Base-by-base conservation (phyloP, 257 asterid genomes). In the Agastache rugosa region DNA sequence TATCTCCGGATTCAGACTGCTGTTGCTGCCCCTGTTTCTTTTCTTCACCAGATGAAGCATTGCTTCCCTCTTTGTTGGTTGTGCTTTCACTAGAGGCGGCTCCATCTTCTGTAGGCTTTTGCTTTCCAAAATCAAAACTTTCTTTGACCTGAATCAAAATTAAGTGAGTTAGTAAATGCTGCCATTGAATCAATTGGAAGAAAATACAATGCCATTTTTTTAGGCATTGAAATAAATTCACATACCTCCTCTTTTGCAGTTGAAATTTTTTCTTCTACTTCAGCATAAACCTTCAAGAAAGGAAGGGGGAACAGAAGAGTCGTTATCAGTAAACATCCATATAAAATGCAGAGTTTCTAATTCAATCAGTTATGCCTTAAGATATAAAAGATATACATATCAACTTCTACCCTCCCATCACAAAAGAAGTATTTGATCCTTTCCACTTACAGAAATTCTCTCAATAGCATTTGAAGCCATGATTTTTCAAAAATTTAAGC, bases 191-290 rank as follows among this genome's bases (percentile, higher is more conserved):
- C 19, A 54, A 41, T 25, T 41, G 8, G 11, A 10, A 50, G 35
- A 72, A 50, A 63, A 51, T 22, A 15, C 15, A 35, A 16, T 4
- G 59, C 27, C 12, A 0, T 27, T 67, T 8, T 65, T 10, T 23
- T 65, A 15, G 41, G 63, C 68, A 11, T 61, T 31, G 63, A 20
- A 42, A 71, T 66, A 79, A 73, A 20, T 67, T 77, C 47, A 67
- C 47, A 69, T 63, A 94, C 99, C 99, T 94, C 97, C 41, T 82
- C 89, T 81, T 90, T 94, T 56, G 99, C 94, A 68, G 97, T 81
- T 16, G 91, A 84, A 63, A 94, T 84, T 76, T 84, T 92, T 82
- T 80, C 97, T 85, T 85, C 99, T 75, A 92, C 88, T 48, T 84
- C 85, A 55, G 96, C 86, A 84, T 77, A 87, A 72, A 90, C 97